Conservation (phyloP, 2,329 filamentous ascomycete genomes). For the Ascocoryne sarcoides region DNA sequence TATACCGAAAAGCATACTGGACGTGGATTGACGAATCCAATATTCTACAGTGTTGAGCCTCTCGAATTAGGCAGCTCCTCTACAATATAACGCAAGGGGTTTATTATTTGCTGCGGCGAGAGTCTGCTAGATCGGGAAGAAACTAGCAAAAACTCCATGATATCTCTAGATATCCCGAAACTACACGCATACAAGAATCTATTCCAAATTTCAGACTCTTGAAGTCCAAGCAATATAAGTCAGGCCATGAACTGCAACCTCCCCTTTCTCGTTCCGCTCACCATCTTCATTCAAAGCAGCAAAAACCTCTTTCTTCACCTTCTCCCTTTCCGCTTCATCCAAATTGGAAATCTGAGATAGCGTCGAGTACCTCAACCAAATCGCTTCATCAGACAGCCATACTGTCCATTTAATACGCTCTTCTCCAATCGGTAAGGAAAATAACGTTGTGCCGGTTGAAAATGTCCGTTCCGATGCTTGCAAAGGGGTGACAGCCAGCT, state of each 20-base stretch:
- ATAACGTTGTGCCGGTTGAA: conserved; percentile 36
- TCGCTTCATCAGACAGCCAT: conserved; percentile 46
- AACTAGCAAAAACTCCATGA: too few species aligned
- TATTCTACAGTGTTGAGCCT: too few species aligned
- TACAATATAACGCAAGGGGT: too few species aligned
- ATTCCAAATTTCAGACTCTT: neutral
- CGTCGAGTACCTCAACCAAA: conserved; percentile 58
- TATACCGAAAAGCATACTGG: too few species aligned
- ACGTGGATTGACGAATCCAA: too few species aligned
- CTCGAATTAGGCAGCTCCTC: too few species aligned
- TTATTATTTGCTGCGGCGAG: too few species aligned
- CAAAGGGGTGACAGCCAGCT: conserved; percentile 44
- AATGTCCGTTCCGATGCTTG: conserved; percentile 39
- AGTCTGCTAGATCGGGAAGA: too few species aligned
- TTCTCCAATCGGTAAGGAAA: conserved; percentile 53
- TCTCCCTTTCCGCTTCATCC: conserved; percentile 37
- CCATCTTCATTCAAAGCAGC: conserved; percentile 43
- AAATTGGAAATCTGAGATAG: conserved; percentile 60
- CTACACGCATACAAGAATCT: neutral
- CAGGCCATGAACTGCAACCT: conserved; percentile 54
- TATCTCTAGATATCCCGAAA: too few species aligned
- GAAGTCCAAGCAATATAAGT: conserved; percentile 46
- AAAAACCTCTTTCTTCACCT: conserved; percentile 43
- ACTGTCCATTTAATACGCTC: conserved; percentile 47
- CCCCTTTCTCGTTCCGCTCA: conserved; percentile 50